Evolutionary conservation across 345 rosid genomes (phyloP).

Genomic region (Populus euphratica): DNA sequence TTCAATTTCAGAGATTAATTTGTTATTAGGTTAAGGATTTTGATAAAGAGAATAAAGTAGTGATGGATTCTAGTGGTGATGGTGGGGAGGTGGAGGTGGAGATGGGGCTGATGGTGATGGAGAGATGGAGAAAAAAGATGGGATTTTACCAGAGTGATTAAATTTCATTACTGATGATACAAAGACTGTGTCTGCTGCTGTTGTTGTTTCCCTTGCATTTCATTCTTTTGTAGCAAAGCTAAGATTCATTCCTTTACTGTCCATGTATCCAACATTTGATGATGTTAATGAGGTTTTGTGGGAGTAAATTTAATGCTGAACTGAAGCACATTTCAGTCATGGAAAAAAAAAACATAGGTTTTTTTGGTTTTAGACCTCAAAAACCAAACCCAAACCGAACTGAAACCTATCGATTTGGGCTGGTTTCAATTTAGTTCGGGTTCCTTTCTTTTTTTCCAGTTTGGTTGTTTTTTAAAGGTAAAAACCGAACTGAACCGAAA

Average conservation of each 20-base stretch:
- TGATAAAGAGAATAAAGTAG: constrained; percentile 41
- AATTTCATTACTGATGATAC: constrained; percentile 69
- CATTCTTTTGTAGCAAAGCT: constrained; percentile 85
- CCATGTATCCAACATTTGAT: constrained; percentile 78
- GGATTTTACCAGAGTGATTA: constrained; percentile 72
- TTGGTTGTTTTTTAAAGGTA: too few species aligned
- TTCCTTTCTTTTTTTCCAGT: too few species aligned
- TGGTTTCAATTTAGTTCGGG: too few species aligned
- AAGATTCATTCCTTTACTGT: constrained; percentile 88
- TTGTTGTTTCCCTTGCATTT: constrained; percentile 75
- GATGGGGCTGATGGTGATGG: constrained; percentile 44
- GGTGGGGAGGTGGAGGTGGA: constrained; percentile 31
- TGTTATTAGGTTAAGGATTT: constrained; percentile 50
- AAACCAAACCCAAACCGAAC: too few species aligned
- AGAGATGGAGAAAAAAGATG: constrained; percentile 41
- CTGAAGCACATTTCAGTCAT: too few species aligned
- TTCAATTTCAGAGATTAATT: constrained; percentile 16
- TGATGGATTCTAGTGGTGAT: constrained; percentile 29
- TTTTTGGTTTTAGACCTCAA: too few species aligned
- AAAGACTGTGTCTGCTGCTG: constrained; percentile 66
- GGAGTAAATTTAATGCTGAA: too few species aligned
- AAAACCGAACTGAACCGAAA: too few species aligned
- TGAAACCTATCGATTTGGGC: too few species aligned
- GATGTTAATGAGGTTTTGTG: too few species aligned
- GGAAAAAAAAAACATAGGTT: too few species aligned